Conservation (phyloP, 805 yeast genomes). For the Lipomyces yamadae region DNA sequence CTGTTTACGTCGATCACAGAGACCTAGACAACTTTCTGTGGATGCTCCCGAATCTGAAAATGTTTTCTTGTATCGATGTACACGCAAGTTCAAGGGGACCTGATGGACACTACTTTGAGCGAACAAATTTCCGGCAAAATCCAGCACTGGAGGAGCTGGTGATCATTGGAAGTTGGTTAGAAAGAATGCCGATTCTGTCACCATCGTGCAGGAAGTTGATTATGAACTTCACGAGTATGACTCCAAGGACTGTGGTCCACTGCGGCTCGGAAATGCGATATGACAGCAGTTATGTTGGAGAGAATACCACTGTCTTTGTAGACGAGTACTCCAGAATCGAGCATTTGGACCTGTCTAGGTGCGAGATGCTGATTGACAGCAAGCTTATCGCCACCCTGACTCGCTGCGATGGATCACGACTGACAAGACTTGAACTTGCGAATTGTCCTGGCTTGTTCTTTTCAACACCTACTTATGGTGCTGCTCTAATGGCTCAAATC, state of each 20-base stretch:
- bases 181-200: conserved; percentile 23
- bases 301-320: conserved; percentile 7
- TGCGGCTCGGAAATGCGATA: conserved; percentile 13
- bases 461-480: conserved; percentile 14
- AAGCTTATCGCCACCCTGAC: conserved; percentile 16
- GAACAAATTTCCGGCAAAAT: conserved; percentile 18
- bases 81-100: conserved; percentile 19
- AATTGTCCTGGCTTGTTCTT: conserved; percentile 20
- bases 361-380: conserved; percentile 25
- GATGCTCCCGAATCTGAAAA: conserved; percentile 16
- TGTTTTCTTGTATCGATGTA: conserved; percentile 18
- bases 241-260: conserved; percentile 15
- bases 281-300: conserved; percentile 21
- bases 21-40: conserved; percentile 14
- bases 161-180: conserved; percentile 20
- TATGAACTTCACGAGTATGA: conserved; percentile 16
- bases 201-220: conserved; percentile 11
- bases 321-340: conserved; percentile 15
- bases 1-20: conserved; percentile 11
- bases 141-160: conserved; percentile 6
- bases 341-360: conserved; percentile 7
- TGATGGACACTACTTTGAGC: conserved; percentile 17
- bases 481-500: conserved; percentile 11
- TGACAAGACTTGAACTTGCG: conserved; percentile 13
- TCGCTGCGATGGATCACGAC: conserved; percentile 14